Evolutionary conservation across 202 grass and related monocot genomes (phyloP).

Genomic region (Elaeis oleifera): DNA sequence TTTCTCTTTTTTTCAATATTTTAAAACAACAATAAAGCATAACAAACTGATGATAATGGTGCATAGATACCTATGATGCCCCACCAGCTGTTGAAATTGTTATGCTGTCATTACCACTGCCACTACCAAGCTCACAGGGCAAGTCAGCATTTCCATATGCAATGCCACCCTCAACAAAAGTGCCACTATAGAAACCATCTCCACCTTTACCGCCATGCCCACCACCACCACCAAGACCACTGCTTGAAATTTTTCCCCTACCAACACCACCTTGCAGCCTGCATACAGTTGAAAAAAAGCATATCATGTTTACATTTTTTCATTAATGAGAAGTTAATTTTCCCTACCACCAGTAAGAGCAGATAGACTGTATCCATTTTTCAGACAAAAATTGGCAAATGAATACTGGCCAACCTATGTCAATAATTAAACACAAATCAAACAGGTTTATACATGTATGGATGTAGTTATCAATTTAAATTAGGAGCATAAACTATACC

Average conservation of each 20-base stretch:
- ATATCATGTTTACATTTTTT: constrained; percentile 20
- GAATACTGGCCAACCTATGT: too few species aligned
- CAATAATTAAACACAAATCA: too few species aligned
- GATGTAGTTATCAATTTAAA: neutral
- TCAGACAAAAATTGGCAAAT: too few species aligned
- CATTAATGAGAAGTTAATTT: too few species aligned
- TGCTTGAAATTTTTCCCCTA: constrained; percentile 52
- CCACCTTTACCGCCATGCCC: constrained; percentile 96
- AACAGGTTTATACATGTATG: neutral
- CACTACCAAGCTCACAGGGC: constrained; percentile 96
- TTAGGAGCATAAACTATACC: constrained; percentile 34
- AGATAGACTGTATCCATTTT: too few species aligned
- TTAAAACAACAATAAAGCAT: too few species aligned
- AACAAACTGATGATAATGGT: neutral
- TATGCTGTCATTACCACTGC: constrained; percentile 79
- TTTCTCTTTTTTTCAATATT: too few species aligned
- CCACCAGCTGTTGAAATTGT: constrained; percentile 73
- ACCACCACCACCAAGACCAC: constrained; percentile 67
- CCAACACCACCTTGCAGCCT: constrained; percentile 96
- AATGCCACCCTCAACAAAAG: constrained; percentile 46
- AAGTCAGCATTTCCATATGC: constrained; percentile 77
- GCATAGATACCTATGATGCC: constrained; percentile 76
- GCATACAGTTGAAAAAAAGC: constrained; percentile 19
- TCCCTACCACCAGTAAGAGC: too few species aligned
- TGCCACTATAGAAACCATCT: constrained; percentile 35